Evolutionary conservation across 1,284 basidiomycete species (phyloP), one percentile per base, ranked within the genome.

Genomic region (Leccinum huronense): DNA sequence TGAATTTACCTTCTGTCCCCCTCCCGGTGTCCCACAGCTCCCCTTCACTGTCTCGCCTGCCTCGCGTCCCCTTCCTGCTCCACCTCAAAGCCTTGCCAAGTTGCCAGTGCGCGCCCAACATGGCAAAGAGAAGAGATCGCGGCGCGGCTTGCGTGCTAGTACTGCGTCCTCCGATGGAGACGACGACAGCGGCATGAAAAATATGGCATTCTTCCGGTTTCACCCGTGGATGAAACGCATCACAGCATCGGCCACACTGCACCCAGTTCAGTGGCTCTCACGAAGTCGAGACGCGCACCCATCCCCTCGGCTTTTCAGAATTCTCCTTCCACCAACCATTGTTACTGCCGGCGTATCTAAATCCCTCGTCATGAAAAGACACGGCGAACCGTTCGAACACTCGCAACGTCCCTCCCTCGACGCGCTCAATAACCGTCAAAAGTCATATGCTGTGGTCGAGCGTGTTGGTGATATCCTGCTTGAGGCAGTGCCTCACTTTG

Each of bases 341-440:
- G 88, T 93, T 14, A 91, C 91, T 27, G 91, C 91, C 51, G 90
- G 90, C 3, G 72, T 93, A 63, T 93, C 93, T 83, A 93, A 93
- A 77, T 88, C 90, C 11, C 80, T 91, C 60, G 86, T 83, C 31
- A 91, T 59, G 89, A 90, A 65, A 81, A 87, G 55, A 87, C 87
- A 3, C 83, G 89, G 60, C 80, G 84, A 53, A 80, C 80, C 58
- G 89, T 90, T 33, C 87, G 90, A 90, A 23, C 86, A 89, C 68
- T 81, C 83, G 40, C 83, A 80, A 6, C 80, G 83, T 34, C 87
- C 87, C 6, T 92, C 90, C 2, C 83, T 93, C 6, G 97, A 99
- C 73, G 88, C 93, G 19, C 84, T 99, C 61, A 95, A 89, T 67
- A 98, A 97, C 77, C 87, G 97, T 7, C 97, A 99, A 78, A 98